Base-by-base conservation (phyloP, 2,329 filamentous ascomycete species). In the Cladophialophora exuberans region DNA sequence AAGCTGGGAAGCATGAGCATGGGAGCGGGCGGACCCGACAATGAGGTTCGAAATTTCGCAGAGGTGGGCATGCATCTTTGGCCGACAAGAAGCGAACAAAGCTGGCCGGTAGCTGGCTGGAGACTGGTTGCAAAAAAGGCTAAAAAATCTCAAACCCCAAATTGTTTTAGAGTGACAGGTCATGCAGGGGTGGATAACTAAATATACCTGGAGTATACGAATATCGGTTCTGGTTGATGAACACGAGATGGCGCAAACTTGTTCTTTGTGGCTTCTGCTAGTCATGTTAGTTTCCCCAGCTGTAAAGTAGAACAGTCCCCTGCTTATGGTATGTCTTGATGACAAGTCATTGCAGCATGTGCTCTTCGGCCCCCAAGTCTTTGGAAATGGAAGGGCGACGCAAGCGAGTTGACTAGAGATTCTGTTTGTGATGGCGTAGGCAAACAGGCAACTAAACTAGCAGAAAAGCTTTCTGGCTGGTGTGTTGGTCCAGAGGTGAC, bases 171-270 rank as follows among this genome's bases (percentile, higher is more conserved):
- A 22, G 31, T 38, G 22, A 11, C 31, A 2, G 18, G 9, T 28
- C 33, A 49, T 49, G 46, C 46, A 49, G 46, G 46, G 46, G 46
- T 49, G 23, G 30, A 26, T 33, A n/a, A 38, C 33, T 30, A 49
- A 49, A n/a, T n/a, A n/a, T n/a, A n/a, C n/a, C n/a, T n/a, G n/a
- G 30, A 49, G 39, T 44, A 44, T 17, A 3, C 3, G 15, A 6
- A 10, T 18, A 17, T 15, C 42, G 28, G 28, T 13, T 31, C 28
- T 31, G 28, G 28, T 26, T 31, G 23, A 49, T 17, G 15, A 26
- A 49, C 35, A 49, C 46, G 46, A 49, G 20, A 49, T 49, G 46
- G 33, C 46, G 46, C 23, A 49, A 49, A 17, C 22, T n/a, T 35
- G 13, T 26, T 15, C 23, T 25, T 17, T 49, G 7, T 20, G 17